Conservation (phyloP, 2,329 filamentous ascomycete genomes). For the Fusarium mexicanum region DNA sequence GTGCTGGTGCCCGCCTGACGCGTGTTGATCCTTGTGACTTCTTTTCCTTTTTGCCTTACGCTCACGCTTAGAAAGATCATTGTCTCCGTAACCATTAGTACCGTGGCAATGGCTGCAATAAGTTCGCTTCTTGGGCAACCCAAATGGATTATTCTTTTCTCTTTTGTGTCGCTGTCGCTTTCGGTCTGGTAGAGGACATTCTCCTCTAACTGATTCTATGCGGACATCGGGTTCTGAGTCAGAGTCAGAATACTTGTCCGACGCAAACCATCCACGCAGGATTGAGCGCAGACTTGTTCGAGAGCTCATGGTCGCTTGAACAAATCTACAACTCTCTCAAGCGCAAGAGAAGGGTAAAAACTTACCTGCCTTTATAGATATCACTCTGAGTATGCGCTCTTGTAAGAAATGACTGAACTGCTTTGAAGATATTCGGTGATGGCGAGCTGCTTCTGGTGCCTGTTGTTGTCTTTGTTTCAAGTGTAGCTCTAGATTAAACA, state of each 20-base stretch:
- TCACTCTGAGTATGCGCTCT: neutral
- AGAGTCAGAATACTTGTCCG: conserved; percentile 15
- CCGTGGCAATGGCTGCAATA: neutral
- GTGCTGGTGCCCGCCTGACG: conserved; percentile 1
- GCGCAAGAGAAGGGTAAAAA: neutral
- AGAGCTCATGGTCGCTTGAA: conserved; percentile 15
- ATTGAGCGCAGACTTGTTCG: conserved; percentile 26
- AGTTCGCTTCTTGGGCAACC: neutral
- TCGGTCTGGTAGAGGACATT: neutral
- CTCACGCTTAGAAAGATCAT: neutral
- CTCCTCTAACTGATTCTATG: neutral
- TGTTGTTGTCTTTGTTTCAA: conserved; percentile 14
- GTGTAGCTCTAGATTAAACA: neutral
- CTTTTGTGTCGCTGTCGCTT: neutral
- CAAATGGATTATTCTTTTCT: neutral
- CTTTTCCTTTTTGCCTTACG: neutral
- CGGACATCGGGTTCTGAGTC: conserved; percentile 7
- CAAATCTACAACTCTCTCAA: conserved; percentile 3
- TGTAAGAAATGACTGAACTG: neutral
- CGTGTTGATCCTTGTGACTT: conserved; percentile 17
- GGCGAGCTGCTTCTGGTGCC: conserved; percentile 9
- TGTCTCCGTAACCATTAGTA: neutral
- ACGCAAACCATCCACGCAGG: conserved; percentile 2
- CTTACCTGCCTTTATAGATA: conserved; percentile 6
- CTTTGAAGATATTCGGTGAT: neutral